A percentile compares a stretch with the other conserved stretches of the same genome.
Conservation (phyloP, 2,329 filamentous ascomycete genomes). For the Verticillium dahliae region DNA sequence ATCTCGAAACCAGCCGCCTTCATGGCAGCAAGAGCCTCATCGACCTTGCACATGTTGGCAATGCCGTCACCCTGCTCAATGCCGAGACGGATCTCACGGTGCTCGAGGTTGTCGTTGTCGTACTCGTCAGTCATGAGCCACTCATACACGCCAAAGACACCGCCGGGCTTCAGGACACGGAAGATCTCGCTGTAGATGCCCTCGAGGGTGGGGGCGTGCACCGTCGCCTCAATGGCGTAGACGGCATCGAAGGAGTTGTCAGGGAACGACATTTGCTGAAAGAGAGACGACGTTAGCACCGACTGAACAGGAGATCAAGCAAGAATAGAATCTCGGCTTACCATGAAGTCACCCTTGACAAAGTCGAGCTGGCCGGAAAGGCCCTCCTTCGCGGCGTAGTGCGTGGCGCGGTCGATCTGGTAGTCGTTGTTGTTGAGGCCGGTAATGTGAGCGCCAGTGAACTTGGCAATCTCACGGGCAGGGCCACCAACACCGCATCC, state of each 20-base stretch:
- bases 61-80: constrained; percentile 93
- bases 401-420: constrained; percentile 81
- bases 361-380: constrained; percentile 71
- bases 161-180: constrained; percentile 89
- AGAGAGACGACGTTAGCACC: not conserved
- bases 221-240: constrained; percentile 91
- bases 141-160: constrained; percentile 89
- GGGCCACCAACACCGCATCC: constrained; percentile 92
- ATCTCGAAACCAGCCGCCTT: constrained; percentile 72
- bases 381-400: constrained; percentile 73
- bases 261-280: constrained; percentile 80
- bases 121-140: constrained; percentile 97
- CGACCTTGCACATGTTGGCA: constrained; percentile 84
- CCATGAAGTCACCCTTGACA: constrained; percentile 92
- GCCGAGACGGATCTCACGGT: constrained; percentile 79
- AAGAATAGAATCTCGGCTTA: constrained; percentile 16
- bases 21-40: constrained; percentile 72
- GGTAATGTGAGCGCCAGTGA: constrained; percentile 76
- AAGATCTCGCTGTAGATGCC: constrained; percentile 89
- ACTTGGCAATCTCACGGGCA: constrained; percentile 90
- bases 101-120: constrained; percentile 74
- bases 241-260: constrained; percentile 86
- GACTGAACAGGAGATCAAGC: not conserved
- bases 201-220: constrained; percentile 79
- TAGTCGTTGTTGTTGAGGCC: constrained; percentile 98